Evolutionary conservation across 2,329 filamentous ascomycete species (phyloP), one percentile per base, ranked within the genome.

Genomic region (Pseudocercospora cruenta): DNA sequence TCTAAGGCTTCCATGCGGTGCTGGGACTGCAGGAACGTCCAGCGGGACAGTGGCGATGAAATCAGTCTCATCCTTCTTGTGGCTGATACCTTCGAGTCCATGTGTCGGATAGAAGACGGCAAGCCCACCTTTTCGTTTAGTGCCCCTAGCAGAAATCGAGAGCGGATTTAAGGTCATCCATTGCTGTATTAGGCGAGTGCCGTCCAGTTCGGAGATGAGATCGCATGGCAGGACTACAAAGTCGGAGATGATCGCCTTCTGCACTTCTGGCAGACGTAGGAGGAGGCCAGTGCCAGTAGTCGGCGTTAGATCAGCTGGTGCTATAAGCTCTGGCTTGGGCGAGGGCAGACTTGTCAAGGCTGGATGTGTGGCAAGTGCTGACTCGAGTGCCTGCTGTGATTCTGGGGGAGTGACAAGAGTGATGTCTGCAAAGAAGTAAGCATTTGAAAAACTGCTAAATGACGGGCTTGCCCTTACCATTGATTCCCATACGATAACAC

Each of bases 181-280:
- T 67, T 94, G 88, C 78, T 97, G 93, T 2, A 96, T 81, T 22
- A 98, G 84, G 68, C 90, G 88, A 72, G 93, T 91, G 12, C 93
- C 94, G 2, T 91, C 90, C 16, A 98, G 82, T 75, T 97, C 94
- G 77, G 93, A 97, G 45, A 99, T 89, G 6, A 99, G 83, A 77
- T 99, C 95, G 79, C 95, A 99, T 0, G 95, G 94, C 3, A 99
- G 83, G 2, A 98, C 87, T 26, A 97, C 82, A 75, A 99, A 98
- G 79, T 99, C 93, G 12, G 89, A 88, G 62, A 87, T 93, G 72
- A 99, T 88, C 7, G 88, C 85, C n/a, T 85, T 83, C 75, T 91
- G 89, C 53, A 98, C 88, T 77, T 97, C 91, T 0, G 92, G 90
- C 8, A 97, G 84, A 9, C 94, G 88, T 60, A 99, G 86, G 21